These are phyloP conservation scores for Penicillium herquei DNA, from an alignment of 495 filamentous ascomycete genomes.

Conservation along the genomic window DNA sequence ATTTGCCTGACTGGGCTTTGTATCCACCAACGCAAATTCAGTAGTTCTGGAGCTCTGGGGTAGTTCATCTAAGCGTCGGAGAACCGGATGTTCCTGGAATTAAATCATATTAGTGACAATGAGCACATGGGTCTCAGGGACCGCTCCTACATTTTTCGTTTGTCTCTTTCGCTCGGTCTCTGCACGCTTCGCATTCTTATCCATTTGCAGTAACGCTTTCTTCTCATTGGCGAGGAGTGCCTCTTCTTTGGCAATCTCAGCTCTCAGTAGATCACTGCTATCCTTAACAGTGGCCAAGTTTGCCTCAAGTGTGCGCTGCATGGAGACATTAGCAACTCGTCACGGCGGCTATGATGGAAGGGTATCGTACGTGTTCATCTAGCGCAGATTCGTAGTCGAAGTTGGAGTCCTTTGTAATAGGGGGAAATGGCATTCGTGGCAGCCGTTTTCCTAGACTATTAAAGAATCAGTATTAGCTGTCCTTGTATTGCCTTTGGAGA, in stretches of 20 bases:
- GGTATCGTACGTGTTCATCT: constrained; percentile 50
- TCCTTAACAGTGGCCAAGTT: constrained; percentile 54
- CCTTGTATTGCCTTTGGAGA: neutral
- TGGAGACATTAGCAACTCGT: constrained; percentile 10
- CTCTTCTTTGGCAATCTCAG: constrained; percentile 55
- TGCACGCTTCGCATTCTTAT: constrained; percentile 52
- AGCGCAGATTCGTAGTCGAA: constrained; percentile 62
- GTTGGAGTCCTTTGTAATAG: constrained; percentile 50
- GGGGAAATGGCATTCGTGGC: constrained; percentile 60
- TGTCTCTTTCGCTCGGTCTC: constrained; percentile 44
- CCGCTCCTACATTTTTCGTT: constrained; percentile 41
- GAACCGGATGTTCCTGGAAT: constrained; percentile 43
- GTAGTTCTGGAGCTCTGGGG: constrained; percentile 17
- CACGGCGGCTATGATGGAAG: neutral
- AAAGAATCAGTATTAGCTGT: constrained; percentile 2
- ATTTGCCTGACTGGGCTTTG: constrained; percentile 19
- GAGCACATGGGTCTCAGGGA: neutral
- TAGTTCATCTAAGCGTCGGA: constrained; percentile 33
- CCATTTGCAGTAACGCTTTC: constrained; percentile 48
- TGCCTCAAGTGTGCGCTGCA: constrained; percentile 48
- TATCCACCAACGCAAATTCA: constrained; percentile 27
- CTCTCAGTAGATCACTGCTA: constrained; percentile 50
- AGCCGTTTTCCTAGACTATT: constrained; percentile 47
- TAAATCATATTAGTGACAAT: constrained; percentile 4
- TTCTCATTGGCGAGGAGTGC: constrained; percentile 49